A percentile compares a stretch with the other conserved stretches of the same genome.
Evolutionary conservation across 306 rosid species (phyloP).

Genomic region (Quercus bicolor): DNA sequence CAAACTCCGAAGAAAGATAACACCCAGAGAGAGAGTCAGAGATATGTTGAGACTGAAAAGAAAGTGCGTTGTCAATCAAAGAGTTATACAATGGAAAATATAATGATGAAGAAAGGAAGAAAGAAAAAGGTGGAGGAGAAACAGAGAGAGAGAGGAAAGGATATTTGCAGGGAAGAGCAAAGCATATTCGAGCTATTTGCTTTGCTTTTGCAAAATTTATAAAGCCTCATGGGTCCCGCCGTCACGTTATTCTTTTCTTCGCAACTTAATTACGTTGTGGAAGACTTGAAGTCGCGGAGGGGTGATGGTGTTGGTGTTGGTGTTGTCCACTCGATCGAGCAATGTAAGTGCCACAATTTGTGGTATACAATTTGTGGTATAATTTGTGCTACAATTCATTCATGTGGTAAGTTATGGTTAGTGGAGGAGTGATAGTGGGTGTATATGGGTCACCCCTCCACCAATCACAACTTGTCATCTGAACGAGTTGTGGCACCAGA

Average conservation of each 20-base stretch:
- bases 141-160: constrained; percentile 25
- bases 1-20: background rate
- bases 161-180: constrained; percentile 38
- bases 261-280: background rate
- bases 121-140: constrained; percentile 1
- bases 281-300: background rate
- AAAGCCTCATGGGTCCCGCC: background rate
- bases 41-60: background rate
- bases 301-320: background rate
- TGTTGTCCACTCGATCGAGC: background rate
- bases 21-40: background rate
- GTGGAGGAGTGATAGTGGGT: too few relatives aligned
- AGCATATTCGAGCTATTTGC: constrained; percentile 50
- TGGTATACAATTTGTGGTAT: too few relatives aligned
- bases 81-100: background rate
- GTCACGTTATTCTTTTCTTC: background rate
- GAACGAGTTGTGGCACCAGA: rapidly evolving
- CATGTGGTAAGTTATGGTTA: too few relatives aligned
- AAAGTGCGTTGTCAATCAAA: background rate
- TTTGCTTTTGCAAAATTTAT: background rate
- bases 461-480: too few relatives aligned
- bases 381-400: too few relatives aligned
- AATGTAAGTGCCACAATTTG: too few relatives aligned
- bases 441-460: too few relatives aligned
- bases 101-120: background rate